Conservation (phyloP, 768 basidiomycete species). For the Kondoa malvinella region DNA sequence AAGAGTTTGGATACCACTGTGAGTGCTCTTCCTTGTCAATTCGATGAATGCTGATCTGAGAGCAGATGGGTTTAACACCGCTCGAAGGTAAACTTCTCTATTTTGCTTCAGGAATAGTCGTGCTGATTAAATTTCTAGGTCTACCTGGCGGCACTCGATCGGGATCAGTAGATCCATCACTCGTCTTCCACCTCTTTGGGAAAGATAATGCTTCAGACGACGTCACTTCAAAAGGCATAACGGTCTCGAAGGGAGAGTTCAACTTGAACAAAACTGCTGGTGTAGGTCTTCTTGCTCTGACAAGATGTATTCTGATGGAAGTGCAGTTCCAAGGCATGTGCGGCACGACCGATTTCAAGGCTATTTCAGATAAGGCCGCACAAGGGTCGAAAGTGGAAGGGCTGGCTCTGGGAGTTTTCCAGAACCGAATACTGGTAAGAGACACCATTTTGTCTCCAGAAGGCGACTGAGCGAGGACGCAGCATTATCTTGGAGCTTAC, state of each 20-base stretch:
- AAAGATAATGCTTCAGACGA: constrained; percentile 34
- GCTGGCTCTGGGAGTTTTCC: constrained; percentile 61
- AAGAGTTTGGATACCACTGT: constrained; percentile 52
- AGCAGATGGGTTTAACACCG: constrained; percentile 70
- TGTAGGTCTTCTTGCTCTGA: background rate
- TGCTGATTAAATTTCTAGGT: too few relatives aligned
- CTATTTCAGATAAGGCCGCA: constrained; percentile 36
- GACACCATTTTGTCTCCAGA: constrained; percentile 20
- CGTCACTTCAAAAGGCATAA: constrained; percentile 11
- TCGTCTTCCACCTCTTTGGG: constrained; percentile 67
- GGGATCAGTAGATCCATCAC: constrained; percentile 64
- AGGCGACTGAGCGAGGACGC: constrained; percentile 45
- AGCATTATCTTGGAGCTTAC: constrained; percentile 16
- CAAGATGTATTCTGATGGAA: background rate
- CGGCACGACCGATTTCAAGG: constrained; percentile 46
- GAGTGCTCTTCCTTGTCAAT: background rate
- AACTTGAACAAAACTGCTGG: constrained; percentile 30
- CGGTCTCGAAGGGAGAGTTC: constrained; percentile 35
- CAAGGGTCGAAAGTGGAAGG: constrained; percentile 34
- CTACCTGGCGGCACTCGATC: constrained; percentile 75
- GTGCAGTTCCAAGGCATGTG: constrained; percentile 21
- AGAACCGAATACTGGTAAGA: constrained; percentile 55
- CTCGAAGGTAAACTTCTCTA: too few relatives aligned
- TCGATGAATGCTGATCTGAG: constrained; percentile 29
- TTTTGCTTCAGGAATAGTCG: too few relatives aligned